These are phyloP conservation scores for Taiwanofungus camphoratus DNA, from an alignment of 1,284 basidiomycete species.

Conservation along the genomic window DNA sequence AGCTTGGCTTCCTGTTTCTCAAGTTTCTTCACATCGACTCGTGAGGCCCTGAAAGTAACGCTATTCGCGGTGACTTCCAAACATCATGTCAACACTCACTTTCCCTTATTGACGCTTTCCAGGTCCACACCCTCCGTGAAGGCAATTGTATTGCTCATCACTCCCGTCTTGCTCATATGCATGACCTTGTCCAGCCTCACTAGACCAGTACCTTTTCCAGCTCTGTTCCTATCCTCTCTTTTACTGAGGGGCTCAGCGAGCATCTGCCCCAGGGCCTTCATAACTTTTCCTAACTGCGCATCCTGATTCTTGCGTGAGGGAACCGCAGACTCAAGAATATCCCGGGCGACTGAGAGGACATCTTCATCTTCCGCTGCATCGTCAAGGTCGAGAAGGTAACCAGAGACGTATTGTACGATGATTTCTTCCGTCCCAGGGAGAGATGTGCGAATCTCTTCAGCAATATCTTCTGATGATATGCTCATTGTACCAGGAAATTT, in stretches of 20 bases:
- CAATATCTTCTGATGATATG: conserved; percentile 45
- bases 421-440: conserved; percentile 92
- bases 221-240: conserved; percentile 47
- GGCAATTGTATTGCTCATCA: conserved; percentile 81
- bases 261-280: conserved; percentile 60
- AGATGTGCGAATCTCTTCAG: conserved; percentile 70
- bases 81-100: conserved; percentile 45
- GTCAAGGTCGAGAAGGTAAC: conserved; percentile 89
- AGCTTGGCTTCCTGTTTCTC: conserved; percentile 99
- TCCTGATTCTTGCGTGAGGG: conserved; percentile 21
- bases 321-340: conserved; percentile 68
- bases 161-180: conserved; percentile 85
- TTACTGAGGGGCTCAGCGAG: conserved; percentile 59
- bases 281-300: conserved; percentile 49
- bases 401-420: conserved; percentile 89
- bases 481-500: too few species aligned
- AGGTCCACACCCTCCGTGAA: conserved; percentile 86
- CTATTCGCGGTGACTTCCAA: conserved; percentile 7
- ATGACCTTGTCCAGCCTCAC: conserved; percentile 89
- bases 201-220: conserved; percentile 48
- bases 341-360: conserved; percentile 72
- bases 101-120: conserved; percentile 92
- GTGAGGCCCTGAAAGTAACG: conserved; percentile 68
- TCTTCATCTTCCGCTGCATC: conserved; percentile 92
- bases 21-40: conserved; percentile 96